These are phyloP conservation scores for Lasiosphaeria ovina DNA, from an alignment of 495 filamentous ascomycete genomes.

Conservation along the genomic window DNA sequence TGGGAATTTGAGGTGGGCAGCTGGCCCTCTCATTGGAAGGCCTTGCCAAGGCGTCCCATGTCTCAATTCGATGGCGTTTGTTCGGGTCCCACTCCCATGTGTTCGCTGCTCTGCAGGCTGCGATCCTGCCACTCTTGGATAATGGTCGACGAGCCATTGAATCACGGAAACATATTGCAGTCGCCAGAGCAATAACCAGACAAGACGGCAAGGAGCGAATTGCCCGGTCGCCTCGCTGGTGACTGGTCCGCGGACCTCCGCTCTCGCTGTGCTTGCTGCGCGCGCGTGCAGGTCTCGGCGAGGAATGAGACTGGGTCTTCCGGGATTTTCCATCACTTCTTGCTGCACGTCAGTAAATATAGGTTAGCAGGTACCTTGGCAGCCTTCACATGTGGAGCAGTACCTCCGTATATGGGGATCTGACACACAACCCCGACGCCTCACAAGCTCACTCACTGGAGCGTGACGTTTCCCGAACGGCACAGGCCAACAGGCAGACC, in stretches of 20 bases:
- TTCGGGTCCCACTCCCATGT: not conserved
- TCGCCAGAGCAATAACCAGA: no score
- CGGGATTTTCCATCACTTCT: not conserved
- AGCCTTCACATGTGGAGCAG: not conserved
- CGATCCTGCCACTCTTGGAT: not conserved
- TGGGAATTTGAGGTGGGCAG: not conserved
- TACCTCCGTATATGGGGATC: constrained; percentile 12
- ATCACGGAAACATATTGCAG: not conserved
- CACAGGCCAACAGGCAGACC: constrained; percentile 3
- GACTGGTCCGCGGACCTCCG: not conserved
- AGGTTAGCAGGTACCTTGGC: not conserved
- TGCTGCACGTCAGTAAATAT: not conserved
- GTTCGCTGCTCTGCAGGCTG: not conserved
- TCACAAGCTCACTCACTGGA: not conserved
- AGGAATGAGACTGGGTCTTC: not conserved
- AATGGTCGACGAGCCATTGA: not conserved
- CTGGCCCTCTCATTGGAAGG: not conserved
- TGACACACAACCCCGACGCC: constrained; percentile 9
- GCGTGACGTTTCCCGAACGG: constrained; percentile 9
- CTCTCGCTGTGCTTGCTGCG: not conserved
- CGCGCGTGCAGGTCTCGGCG: not conserved
- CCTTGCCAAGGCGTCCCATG: not conserved
- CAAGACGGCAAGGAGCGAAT: not conserved
- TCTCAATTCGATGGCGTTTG: not conserved
- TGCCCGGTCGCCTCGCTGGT: not conserved